Evolutionary conservation across 2,329 filamentous ascomycete species (phyloP).

Genomic region (Ophiostoma populinum): DNA sequence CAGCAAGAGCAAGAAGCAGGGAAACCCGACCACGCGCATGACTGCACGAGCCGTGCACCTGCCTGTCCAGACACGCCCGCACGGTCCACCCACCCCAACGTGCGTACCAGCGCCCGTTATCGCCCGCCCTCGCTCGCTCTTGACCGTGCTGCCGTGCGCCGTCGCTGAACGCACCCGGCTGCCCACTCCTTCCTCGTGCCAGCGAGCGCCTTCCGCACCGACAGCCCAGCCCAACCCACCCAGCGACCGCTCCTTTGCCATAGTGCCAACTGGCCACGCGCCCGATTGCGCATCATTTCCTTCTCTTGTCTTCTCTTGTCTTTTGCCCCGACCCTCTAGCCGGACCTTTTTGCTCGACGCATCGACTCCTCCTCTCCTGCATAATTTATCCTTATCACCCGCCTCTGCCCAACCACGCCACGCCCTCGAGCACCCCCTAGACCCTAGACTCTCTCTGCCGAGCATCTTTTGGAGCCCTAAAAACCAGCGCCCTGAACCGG

Average conservation of each 20-base stretch:
- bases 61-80: too few relatives aligned
- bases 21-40: too few relatives aligned
- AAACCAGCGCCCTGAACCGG: too few relatives aligned
- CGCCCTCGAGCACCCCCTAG: too few relatives aligned
- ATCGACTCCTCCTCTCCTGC: background rate
- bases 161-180: background rate
- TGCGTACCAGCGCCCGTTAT: background rate
- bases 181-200: too few relatives aligned
- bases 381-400: too few relatives aligned
- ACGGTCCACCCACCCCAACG: background rate
- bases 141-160: slow-evolving; percentile 1
- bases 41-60: too few relatives aligned
- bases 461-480: too few relatives aligned
- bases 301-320: background rate
- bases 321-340: background rate
- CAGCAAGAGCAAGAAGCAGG: too few relatives aligned
- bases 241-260: background rate
- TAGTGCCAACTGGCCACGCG: background rate
- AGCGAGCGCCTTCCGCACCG: too few relatives aligned
- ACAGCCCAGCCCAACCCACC: background rate
- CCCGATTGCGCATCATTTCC: background rate
- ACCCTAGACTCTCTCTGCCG: too few relatives aligned
- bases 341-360: background rate
- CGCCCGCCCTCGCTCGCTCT: background rate
- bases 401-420: too few relatives aligned